Evolutionary conservation across 1,139 yeast species (phyloP), one percentile per base, ranked within the genome.

Genomic region (Scheffersomyces segobiensis): DNA sequence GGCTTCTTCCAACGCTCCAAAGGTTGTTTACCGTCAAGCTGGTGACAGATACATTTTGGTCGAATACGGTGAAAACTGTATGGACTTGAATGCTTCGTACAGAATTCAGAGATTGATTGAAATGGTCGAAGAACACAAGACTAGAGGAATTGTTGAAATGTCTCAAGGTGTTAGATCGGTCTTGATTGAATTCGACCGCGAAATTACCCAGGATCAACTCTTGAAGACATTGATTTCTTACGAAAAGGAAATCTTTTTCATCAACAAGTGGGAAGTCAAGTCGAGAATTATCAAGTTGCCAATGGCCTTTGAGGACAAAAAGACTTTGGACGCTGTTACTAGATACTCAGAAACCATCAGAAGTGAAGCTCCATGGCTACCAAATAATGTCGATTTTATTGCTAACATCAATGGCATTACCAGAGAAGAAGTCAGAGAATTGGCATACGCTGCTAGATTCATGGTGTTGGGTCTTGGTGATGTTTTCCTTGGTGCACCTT

Each of bases 161-260:
- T 92, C 97, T 0, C 96, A 92, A 65, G 98, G 98, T 76, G 98
- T 95, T 48, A 84, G 98, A 70, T 93, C 98, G 7, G 97, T 93
- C 24, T 82, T 93, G 71, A 85, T 95, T 69, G 97, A 93, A 73
- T 95, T 78, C 71, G 87, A 91, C 69, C 89, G 89, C 53, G 74
- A 79, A 54, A 81, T 90, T 52, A 71, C 84, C 20, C 98, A 93
- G 76, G 61, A 76, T 52, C 79, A 81, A 14, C 77, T 93, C 56
- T 76, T 95, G 63, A 80, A 84, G 58, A 83, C 87, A 21, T 81
- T 95, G 67, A 76, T 87, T 60, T 85, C 91, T 0, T 88, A 89
- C 69, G 98, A 95, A 71, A 79, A 85, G 63, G 93, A 88, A 66
- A 86, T 92, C 60, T 77, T 85, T 5, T 86, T 87, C 70, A 87